Conservation (phyloP, 2,329 filamentous ascomycete genomes). For the Fusarium nurragi region DNA sequence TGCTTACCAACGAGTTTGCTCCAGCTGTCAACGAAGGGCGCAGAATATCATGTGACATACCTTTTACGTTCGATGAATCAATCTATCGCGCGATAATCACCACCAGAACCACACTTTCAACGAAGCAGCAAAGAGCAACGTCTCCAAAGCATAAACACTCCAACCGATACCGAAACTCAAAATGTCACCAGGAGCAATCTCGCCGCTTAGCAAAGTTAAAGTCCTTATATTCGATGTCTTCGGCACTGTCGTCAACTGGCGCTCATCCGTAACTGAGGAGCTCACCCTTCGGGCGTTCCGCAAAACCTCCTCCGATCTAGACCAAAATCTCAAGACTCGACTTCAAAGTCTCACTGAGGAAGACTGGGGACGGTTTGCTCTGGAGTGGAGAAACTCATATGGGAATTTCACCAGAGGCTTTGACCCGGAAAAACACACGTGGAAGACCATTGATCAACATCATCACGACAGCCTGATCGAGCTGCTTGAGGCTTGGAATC, state of each 20-base stretch:
- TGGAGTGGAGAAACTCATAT: constrained; percentile 76
- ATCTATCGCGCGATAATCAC: neutral
- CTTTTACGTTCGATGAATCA: neutral
- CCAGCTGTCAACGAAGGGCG: constrained; percentile 31
- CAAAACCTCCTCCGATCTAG: constrained; percentile 59
- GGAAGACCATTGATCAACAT: constrained; percentile 78
- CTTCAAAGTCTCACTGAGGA: constrained; percentile 61
- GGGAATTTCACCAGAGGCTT: constrained; percentile 65
- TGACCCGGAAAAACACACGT: constrained; percentile 58
- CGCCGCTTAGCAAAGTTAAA: constrained; percentile 54
- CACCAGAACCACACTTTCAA: neutral
- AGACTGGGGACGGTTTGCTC: constrained; percentile 72
- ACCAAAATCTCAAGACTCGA: constrained; percentile 57
- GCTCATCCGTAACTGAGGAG: constrained; percentile 69
- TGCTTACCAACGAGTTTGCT: neutral
- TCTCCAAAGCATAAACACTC: neutral
- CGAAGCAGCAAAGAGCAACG: neutral
- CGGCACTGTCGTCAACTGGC: constrained; percentile 84
- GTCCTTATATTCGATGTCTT: constrained; percentile 80
- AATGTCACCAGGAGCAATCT: constrained; percentile 42
- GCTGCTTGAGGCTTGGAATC: constrained; percentile 64
- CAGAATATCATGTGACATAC: constrained; percentile 35
- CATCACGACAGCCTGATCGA: constrained; percentile 69
- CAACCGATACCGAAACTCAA: neutral
- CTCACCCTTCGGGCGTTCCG: constrained; percentile 62